phyloP scores from a whole-genome alignment of 2,329 filamentous ascomycete genomes.

The Hansfordia pulvinata region DNA sequence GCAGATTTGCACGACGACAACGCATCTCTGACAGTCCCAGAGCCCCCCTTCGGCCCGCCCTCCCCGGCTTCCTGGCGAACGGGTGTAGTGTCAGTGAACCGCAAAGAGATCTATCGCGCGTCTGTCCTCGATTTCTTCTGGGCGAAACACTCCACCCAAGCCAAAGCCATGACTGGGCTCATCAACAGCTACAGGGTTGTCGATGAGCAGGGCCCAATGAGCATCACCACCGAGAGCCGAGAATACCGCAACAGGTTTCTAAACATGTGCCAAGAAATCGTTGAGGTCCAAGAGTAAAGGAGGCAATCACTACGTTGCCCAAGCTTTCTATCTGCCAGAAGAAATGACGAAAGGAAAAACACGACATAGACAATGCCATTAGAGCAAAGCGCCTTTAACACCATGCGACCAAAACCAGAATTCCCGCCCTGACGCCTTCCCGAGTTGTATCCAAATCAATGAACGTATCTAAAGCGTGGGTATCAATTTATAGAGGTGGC shows the following conservation, averaged over 20 bases:
- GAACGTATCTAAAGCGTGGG: too few relatives aligned
- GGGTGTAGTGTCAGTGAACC: constrained; percentile 46
- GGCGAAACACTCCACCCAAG: constrained; percentile 57
- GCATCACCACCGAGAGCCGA: constrained; percentile 53
- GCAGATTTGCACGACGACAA: constrained; percentile 1
- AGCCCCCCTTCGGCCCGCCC: constrained; percentile 30
- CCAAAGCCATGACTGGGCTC: constrained; percentile 51
- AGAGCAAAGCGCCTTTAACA: too few relatives aligned
- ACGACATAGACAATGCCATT: too few relatives aligned
- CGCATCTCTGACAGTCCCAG: too few relatives aligned
- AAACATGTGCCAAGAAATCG: constrained; percentile 30
- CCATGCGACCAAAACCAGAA: too few relatives aligned
- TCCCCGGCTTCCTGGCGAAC: constrained; percentile 40
- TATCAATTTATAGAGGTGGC: constrained; percentile 11
- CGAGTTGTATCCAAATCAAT: too few relatives aligned
- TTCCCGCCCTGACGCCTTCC: too few relatives aligned
- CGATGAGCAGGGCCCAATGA: constrained; percentile 56
- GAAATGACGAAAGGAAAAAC: too few relatives aligned
- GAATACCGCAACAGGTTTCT: constrained; percentile 49
- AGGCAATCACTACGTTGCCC: too few relatives aligned
- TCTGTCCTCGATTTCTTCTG: constrained; percentile 67
- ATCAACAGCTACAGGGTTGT: constrained; percentile 51
- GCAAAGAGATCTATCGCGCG: constrained; percentile 53
- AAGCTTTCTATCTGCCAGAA: too few relatives aligned
- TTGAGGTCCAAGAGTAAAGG: constrained; percentile 23